Conservation (phyloP, 73 alveolate genomes). For the Paramecium pentaurelia region DNA sequence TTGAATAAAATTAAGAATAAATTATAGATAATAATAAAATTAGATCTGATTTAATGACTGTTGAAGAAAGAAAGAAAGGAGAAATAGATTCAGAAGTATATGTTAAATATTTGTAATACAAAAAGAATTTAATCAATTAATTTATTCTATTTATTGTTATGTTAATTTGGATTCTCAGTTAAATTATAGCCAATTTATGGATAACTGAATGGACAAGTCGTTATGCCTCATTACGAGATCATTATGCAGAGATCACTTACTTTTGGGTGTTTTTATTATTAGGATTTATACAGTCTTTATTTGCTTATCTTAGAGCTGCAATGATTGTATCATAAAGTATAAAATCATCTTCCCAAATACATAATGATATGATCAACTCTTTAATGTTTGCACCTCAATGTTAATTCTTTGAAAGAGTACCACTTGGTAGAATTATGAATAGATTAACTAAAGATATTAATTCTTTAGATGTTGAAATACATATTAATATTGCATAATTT, state of each 20-base stretch:
- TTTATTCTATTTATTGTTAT: background rate
- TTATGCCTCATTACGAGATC: background rate
- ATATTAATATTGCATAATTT: slow-evolving; percentile 11
- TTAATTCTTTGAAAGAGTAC: slow-evolving; percentile 92
- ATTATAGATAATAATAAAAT: background rate
- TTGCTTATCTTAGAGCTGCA: slow-evolving; percentile 32
- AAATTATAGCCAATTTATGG: slow-evolving; percentile 40
- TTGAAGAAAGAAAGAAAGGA: slow-evolving; percentile 65
- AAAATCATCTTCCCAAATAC: slow-evolving; percentile 47
- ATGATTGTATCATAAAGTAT: background rate
- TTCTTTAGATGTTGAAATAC: slow-evolving; percentile 52
- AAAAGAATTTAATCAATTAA: background rate
- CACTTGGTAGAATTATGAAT: slow-evolving; percentile 93
- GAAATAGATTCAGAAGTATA: slow-evolving; percentile 43
- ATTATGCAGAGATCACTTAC: background rate
- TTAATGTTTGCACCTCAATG: slow-evolving; percentile 88
- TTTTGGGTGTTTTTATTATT: background rate
- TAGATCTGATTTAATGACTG: slow-evolving; percentile 1
- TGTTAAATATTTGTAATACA: slow-evolving; percentile 20
- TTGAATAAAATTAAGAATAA: background rate
- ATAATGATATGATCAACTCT: slow-evolving; percentile 64
- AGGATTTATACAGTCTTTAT: slow-evolving; percentile 1
- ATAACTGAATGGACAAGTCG: slow-evolving; percentile 46
- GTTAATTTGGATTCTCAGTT: slow-evolving; percentile 8
- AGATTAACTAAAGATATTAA: slow-evolving; percentile 86